phyloP scores from a whole-genome alignment of 345 rosid species.

The Dipteronia dyeriana region DNA sequence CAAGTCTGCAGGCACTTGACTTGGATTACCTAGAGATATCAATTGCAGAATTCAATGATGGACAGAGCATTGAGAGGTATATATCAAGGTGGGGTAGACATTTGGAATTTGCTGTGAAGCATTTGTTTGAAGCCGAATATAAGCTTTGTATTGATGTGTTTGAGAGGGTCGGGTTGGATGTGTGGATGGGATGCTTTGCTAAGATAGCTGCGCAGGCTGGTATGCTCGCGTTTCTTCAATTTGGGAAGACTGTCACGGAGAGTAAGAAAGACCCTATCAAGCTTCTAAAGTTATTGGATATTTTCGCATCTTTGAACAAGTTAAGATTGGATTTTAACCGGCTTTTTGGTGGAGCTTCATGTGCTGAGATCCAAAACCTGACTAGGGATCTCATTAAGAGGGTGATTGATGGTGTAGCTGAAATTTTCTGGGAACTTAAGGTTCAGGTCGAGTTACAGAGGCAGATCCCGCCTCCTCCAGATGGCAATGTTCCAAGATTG shows the following conservation, averaged over 20 bases:
- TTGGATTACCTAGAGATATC: constrained; percentile 95
- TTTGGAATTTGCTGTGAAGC: constrained; percentile 99
- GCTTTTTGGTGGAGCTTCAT: constrained; percentile 96
- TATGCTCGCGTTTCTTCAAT: constrained; percentile 87
- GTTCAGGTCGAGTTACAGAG: constrained; percentile 90
- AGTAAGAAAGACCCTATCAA: constrained; percentile 94
- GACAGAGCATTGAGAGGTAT: constrained; percentile 86
- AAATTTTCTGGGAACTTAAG: constrained; percentile 93
- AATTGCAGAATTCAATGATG: constrained; percentile 76
- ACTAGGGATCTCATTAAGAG: constrained; percentile 93
- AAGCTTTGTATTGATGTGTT: constrained; percentile 93
- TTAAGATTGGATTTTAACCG: constrained; percentile 89
- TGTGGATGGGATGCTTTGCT: constrained; percentile 96
- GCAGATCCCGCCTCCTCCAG: constrained; percentile 75
- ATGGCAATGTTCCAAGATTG: constrained; percentile 78
- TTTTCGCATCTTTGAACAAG: constrained; percentile 81
- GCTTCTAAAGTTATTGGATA: constrained; percentile 88
- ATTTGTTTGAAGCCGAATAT: constrained; percentile 93
- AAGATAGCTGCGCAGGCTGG: constrained; percentile 98
- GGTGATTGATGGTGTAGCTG: constrained; percentile 85
- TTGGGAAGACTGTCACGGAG: constrained; percentile 92
- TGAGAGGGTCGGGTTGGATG: constrained; percentile 80
- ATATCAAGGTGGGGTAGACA: constrained; percentile 94
- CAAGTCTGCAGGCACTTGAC: constrained; percentile 89
- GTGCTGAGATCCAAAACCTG: constrained; percentile 88